Conservation (phyloP, 2,329 filamentous ascomycete genomes). For the Beauveria sp. region DNA sequence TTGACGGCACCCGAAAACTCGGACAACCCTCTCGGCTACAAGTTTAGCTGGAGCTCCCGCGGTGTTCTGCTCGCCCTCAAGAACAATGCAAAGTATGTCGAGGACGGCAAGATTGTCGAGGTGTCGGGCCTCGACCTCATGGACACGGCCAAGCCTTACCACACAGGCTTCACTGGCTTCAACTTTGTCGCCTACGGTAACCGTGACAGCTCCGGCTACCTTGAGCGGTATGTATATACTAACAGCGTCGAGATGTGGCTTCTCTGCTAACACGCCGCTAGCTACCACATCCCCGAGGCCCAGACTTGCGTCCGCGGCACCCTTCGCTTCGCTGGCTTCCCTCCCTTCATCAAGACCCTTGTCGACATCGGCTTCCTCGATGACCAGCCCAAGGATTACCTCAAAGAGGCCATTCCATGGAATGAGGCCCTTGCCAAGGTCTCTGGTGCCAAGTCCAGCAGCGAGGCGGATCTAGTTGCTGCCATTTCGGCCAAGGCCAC, state of each 20-base stretch:
- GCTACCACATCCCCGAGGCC: constrained; percentile 83
- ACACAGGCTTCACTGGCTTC: constrained; percentile 75
- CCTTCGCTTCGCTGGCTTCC: constrained; percentile 82
- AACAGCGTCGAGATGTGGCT: neutral
- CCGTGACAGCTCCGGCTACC: constrained; percentile 81
- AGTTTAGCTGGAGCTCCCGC: constrained; percentile 40
- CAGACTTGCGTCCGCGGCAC: constrained; percentile 80
- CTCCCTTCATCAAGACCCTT: constrained; percentile 78
- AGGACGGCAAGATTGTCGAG: constrained; percentile 68
- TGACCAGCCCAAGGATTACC: constrained; percentile 57
- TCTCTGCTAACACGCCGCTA: neutral
- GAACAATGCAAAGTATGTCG: constrained; percentile 77
- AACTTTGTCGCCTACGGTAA: constrained; percentile 91
- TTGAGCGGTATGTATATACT: constrained; percentile 47
- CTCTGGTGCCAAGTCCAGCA: constrained; percentile 58
- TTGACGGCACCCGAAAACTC: constrained; percentile 64
- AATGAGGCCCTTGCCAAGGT: constrained; percentile 77
- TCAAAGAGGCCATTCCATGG: constrained; percentile 67
- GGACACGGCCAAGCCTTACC: constrained; percentile 84
- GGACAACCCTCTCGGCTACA: constrained; percentile 88
- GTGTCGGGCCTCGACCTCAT: constrained; percentile 66
- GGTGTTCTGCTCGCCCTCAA: constrained; percentile 82
- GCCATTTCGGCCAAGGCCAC: constrained; percentile 69
- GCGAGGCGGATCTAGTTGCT: constrained; percentile 61
- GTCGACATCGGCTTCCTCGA: constrained; percentile 86